Evolutionary conservation across 768 basidiomycete species (phyloP), one percentile per base, ranked within the genome.

Genomic region (Lepiota venenata): DNA sequence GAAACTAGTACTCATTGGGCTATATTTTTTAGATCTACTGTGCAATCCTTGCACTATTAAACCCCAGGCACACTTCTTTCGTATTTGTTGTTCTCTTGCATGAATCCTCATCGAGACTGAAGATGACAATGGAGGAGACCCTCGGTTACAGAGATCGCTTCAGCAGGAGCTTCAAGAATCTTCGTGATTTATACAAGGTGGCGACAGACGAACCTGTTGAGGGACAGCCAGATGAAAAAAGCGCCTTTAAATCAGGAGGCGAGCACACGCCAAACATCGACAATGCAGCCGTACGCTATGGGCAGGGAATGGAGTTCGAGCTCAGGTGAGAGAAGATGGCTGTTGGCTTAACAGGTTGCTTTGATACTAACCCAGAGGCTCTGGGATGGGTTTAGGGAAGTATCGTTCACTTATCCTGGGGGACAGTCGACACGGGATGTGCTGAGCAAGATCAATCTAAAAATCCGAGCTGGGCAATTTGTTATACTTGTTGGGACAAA

Each of bases 401-500:
- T 85, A 0, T 67, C 68, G 0, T 85, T 85, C 55, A 63, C 68
- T 9, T 86, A 86, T 58, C 81, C 82, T 0, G 75, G 71, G 18
- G 68, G 66, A 47, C 68, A 72, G 43, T 68, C 65, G 22, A 69
- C 55, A 1, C 58, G 57, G 2, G 68, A 68, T 20, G 74, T 72
- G 2, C 55, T 82, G 15, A 61, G 64, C 8, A 61, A 71, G 18
- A 63, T 83, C 5, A 75, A 76, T 0, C 66, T 83, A 16, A 65
- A 57, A 3, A 75, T 84, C 47, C 65, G 72, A 15, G 64, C 77
- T 0, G 80, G 79, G 2, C 69, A 76, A 22, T 69, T 83, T 11
- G 75, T 80, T 15, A 76, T 83, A 32, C 68, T 85, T n/a, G 82
- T 85, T 6, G 82, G 83, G 22, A 66, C 67, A 2, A 85, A 84